A percentile compares a stretch with the other conserved stretches of the same genome.
These are phyloP conservation scores for Mortierella sp. DNA, from an alignment of 371 early-diverging fungal genomes.

Conservation along the genomic window DNA sequence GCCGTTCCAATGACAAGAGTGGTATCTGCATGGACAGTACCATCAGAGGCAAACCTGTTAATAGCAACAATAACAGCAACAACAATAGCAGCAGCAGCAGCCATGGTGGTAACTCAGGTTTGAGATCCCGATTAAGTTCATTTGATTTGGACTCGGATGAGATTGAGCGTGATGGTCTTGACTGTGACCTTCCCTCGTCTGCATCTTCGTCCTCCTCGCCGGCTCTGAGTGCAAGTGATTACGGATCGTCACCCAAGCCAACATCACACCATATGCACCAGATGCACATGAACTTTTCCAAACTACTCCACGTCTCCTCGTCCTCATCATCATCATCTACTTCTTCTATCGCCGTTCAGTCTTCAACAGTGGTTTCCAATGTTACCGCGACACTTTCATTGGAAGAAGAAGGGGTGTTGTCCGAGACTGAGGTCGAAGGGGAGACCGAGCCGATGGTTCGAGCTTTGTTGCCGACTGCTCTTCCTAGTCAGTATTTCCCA, in stretches of 20 bases:
- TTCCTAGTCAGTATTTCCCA: slow-evolving; percentile 46
- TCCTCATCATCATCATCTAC: slow-evolving; percentile 8
- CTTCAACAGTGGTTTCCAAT: neutral
- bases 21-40: neutral
- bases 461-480: slow-evolving; percentile 28
- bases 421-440: neutral
- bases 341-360: neutral
- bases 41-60: neutral
- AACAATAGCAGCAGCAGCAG: neutral
- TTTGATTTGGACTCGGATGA: slow-evolving; percentile 32
- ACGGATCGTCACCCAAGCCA: too few species aligned
- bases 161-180: neutral
- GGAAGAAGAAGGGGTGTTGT: slow-evolving; percentile 1
- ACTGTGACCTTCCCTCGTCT: slow-evolving; percentile 21
- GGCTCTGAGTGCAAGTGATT: too few species aligned
- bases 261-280: too few species aligned
- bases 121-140: slow-evolving; percentile 11
- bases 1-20: neutral
- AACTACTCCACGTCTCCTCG: too few species aligned
- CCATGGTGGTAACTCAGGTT: neutral
- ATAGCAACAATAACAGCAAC: neutral
- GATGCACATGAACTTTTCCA: too few species aligned
- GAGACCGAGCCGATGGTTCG: slow-evolving; percentile 2
- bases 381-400: neutral
- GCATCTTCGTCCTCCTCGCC: neutral